Percentiles rank a stretch among this genome's conserved stretches.
phyloP scores from a whole-genome alignment of 1,139 yeast genomes.

The Pichia sp. region DNA sequence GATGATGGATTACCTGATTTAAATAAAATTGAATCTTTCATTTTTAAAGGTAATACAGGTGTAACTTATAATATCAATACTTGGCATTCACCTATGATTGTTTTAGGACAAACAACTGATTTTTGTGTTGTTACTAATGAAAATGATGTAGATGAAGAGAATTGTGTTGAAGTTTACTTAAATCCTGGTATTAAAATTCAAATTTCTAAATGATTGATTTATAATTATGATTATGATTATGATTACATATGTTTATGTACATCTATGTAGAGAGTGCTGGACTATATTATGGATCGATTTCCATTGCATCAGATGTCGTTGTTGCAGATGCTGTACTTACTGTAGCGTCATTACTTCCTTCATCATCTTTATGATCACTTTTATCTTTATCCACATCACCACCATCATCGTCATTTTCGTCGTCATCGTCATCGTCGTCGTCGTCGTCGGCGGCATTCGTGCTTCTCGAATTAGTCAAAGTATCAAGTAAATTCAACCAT shows the following conservation, averaged over 20 bases:
- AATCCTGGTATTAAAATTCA: conserved; percentile 48
- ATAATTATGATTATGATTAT: no score
- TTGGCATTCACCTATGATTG: conserved; percentile 96
- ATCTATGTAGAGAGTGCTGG: background rate
- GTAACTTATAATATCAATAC: conserved; percentile 76
- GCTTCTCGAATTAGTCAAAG: conserved; percentile 44
- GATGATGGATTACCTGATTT: conserved; percentile 52
- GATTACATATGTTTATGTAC: no score
- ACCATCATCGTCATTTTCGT: conserved; percentile 23
- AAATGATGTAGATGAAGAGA: conserved; percentile 70
- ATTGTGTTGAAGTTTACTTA: conserved; percentile 72
- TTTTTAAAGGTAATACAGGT: conserved; percentile 77
- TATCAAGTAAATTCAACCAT: conserved; percentile 52
- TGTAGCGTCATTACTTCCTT: background rate
- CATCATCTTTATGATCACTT: conserved; percentile 15
- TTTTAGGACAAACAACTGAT: conserved; percentile 54
- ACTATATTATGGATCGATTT: conserved; percentile 5
- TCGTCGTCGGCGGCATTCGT: conserved; percentile 36
- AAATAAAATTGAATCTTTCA: conserved; percentile 52
- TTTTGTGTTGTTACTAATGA: conserved; percentile 85
- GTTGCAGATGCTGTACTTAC: no score
- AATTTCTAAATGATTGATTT: conserved; percentile 3
- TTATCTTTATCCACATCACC: conserved; percentile 5
- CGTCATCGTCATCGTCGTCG: conserved; percentile 32
- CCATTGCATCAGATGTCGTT: conserved; percentile 11